Conservation (phyloP, 768 basidiomycete species). For the Podaxis rugospora region DNA sequence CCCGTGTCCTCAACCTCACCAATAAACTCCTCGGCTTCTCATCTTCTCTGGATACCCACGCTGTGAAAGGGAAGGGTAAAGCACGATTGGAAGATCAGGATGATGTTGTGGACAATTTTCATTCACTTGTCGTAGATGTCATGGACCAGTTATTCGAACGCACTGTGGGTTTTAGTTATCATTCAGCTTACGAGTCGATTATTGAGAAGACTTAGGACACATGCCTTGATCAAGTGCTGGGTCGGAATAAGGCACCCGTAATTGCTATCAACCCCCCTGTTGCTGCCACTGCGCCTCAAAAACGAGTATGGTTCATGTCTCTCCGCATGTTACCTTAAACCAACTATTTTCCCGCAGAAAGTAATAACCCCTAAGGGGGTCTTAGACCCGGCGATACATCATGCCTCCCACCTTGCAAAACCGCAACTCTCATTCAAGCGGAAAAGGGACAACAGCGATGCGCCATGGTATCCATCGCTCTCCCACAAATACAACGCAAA, state of each 20-base stretch:
- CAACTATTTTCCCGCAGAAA: slow-evolving; percentile 21
- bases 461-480: slow-evolving; percentile 67
- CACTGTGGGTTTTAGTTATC: slow-evolving; percentile 46
- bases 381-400: slow-evolving; percentile 60
- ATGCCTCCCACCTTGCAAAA: slow-evolving; percentile 73
- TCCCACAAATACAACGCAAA: slow-evolving; percentile 78
- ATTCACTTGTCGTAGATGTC: slow-evolving; percentile 70
- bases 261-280: slow-evolving; percentile 49
- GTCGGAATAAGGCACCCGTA: slow-evolving; percentile 67
- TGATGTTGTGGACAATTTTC: slow-evolving; percentile 81
- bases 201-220: slow-evolving; percentile 54
- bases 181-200: background rate
- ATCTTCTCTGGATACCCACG: slow-evolving; percentile 33
- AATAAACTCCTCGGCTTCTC: slow-evolving; percentile 58
- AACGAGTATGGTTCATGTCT: slow-evolving; percentile 21
- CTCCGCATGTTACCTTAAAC: background rate
- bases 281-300: slow-evolving; percentile 16
- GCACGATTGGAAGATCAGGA: slow-evolving; percentile 61
- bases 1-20: slow-evolving; percentile 59
- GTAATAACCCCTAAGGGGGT: slow-evolving; percentile 33
- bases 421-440: slow-evolving; percentile 75
- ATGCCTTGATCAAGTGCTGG: slow-evolving; percentile 68
- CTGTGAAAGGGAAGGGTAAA: slow-evolving; percentile 46
- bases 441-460: slow-evolving; percentile 48
- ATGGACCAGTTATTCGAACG: slow-evolving; percentile 85